Percentiles rank a stretch among this genome's conserved stretches.
phyloP scores from a whole-genome alignment of 1,284 basidiomycete genomes.

The Singerocomus rubriflavus region DNA sequence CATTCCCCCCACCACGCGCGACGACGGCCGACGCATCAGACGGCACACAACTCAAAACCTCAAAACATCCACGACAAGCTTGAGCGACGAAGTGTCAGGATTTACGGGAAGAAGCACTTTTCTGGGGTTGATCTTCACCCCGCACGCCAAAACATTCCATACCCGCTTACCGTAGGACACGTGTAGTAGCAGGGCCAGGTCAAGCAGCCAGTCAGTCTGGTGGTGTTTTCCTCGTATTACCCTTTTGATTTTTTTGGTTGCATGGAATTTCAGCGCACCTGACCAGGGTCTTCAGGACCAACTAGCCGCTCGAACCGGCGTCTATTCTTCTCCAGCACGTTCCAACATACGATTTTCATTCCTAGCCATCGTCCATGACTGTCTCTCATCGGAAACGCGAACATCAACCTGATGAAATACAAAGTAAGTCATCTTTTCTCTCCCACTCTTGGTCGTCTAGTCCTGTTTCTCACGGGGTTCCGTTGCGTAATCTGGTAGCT shows the following conservation, averaged over 20 bases:
- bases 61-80: not conserved
- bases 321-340: not conserved
- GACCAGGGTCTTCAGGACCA: not conserved
- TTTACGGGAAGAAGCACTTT: not conserved
- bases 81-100: not conserved
- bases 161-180: not conserved
- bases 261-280: not conserved
- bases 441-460: conserved; percentile 19
- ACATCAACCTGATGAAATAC: conserved; percentile 69
- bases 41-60: not conserved
- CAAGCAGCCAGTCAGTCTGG: conserved; percentile 5
- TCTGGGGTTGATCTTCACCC: not conserved
- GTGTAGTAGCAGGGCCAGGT: not conserved
- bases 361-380: conserved; percentile 48
- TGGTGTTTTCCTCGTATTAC: not conserved
- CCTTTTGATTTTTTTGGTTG: not conserved
- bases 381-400: conserved; percentile 74
- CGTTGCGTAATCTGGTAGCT: conserved; percentile 47
- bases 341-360: not conserved
- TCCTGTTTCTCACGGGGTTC: conserved; percentile 36
- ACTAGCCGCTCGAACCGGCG: not conserved
- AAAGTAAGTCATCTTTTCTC: conserved; percentile 49
- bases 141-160: not conserved
- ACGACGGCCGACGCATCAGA: conserved; percentile 17
- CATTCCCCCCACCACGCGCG: conserved; percentile 7